Evolutionary conservation across 2,329 filamentous ascomycete genomes (phyloP), one percentile per base, ranked within the genome.

Genomic region (Arthrinium puccinioides): DNA sequence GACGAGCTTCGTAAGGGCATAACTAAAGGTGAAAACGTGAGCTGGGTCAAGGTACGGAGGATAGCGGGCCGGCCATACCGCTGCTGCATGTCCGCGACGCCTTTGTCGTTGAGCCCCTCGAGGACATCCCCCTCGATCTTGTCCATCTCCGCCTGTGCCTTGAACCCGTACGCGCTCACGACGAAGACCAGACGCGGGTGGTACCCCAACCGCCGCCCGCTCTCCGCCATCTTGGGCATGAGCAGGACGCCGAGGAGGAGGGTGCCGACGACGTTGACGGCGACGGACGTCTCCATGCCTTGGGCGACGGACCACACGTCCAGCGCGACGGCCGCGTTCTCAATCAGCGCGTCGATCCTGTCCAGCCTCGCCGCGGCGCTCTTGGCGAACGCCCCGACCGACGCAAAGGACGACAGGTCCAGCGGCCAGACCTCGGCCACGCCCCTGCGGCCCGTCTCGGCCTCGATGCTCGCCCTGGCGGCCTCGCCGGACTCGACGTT

Each of bases 211-310:
- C 36, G 25, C 25, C 19, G 19, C 15, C 46, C 48, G 9, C 51
- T 48, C 23, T 46, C 45, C 8, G 48, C 45, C 37, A 62, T 42
- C 42, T 51, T 55, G 4, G 57, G 57, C 2, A 60, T 43, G 23
- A 61, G 39, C 9, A 56, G 38, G 3, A 59, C 27, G n/a, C 42
- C 46, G 9, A 61, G 43, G 23, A 59, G 40, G 37, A 54, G 50
- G 1, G 49, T 56, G 29, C 39, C 37, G 30, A 60, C 42, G 15
- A 58, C 52, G 38, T 61, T 60, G 32, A 60, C 49, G 16, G 60
- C 67, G 41, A 79, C 51, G 1, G 61, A 69, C 18, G 48, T 58
- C 48, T 79, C 76, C 25, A 70, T 63, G 3, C 61, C 68, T 36
- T 71, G 68, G 40, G 62, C 74, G 20, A 18, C 32, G 35, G 11